phyloP scores from a whole-genome alignment of 129 eudicot species.

The carrot (Daucus carota) region DH1_v3.0 NC_030386.2:34059501-34060000 shows the following conservation, averaged over 20 bases:
- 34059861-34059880: no score
- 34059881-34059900: no score
- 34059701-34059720: neutral
- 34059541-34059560: slow-evolving; percentile 54
- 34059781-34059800: neutral
- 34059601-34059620: slow-evolving; percentile 28
- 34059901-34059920: no score
- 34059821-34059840: neutral
- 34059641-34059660: slow-evolving; percentile 74
- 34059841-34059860: no score
- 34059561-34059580: slow-evolving; percentile 32
- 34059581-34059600: slow-evolving; percentile 25
- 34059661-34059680: slow-evolving; percentile 74
- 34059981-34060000: neutral
- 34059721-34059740: neutral
- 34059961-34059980: neutral
- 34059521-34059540: slow-evolving; percentile 43
- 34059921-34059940: no score
- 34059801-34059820: neutral
- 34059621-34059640: slow-evolving; percentile 45
- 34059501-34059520: slow-evolving; percentile 34
- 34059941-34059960: neutral
- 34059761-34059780: neutral
- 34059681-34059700: slow-evolving; percentile 12
- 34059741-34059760: neutral